Conservation (phyloP, 2,329 filamentous ascomycete species). For the Alternaria dauci region DNA sequence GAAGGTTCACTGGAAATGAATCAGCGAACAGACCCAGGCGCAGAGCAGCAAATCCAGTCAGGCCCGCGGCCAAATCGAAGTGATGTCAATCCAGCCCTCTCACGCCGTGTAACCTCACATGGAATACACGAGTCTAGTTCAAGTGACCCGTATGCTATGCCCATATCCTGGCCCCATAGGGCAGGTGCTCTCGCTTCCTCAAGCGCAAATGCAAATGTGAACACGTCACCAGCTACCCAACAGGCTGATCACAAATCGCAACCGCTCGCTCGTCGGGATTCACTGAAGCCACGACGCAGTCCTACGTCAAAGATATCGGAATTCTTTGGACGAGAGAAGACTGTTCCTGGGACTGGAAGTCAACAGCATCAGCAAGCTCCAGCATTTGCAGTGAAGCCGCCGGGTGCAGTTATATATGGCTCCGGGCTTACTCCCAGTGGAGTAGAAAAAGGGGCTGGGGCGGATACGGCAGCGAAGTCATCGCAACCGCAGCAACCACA, state of each 20-base stretch:
- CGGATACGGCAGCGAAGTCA: not conserved
- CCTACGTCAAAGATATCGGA: not conserved
- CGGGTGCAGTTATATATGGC: not conserved
- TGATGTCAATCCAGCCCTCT: not conserved
- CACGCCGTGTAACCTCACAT: constrained; percentile 3
- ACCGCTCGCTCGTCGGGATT: not conserved
- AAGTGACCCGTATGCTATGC: not conserved
- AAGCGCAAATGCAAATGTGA: not conserved
- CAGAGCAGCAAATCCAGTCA: not conserved
- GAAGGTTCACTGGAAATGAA: not conserved
- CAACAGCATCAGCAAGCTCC: not conserved
- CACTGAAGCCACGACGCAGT: not conserved
- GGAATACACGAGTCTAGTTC: constrained; percentile 2
- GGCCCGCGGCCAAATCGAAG: not conserved
- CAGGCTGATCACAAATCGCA: not conserved
- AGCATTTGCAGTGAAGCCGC: not conserved
- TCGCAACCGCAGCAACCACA: not conserved
- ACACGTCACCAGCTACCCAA: not conserved
- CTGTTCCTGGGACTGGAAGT: not conserved
- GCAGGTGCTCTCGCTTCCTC: not conserved
- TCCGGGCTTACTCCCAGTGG: not conserved
- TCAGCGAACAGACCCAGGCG: not conserved
- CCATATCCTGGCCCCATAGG: not conserved
- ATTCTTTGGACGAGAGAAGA: constrained; percentile 1
- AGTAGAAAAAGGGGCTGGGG: not conserved